Evolutionary conservation across 495 filamentous ascomycete genomes (phyloP).

Genomic region (Cenococcum geophilum): DNA sequence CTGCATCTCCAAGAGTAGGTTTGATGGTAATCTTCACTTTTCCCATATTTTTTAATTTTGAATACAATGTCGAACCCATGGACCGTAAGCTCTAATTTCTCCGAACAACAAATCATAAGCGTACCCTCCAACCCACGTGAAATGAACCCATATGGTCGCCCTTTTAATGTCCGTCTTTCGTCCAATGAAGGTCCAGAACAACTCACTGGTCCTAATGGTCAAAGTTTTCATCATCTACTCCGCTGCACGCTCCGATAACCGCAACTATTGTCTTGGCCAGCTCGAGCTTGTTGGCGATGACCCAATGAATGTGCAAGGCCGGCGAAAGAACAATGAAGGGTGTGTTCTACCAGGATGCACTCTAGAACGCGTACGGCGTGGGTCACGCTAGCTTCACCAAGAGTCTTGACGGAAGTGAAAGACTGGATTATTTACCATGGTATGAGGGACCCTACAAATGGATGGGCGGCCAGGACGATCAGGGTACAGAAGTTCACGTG

Average conservation of each 20-base stretch:
- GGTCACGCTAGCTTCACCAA: slow-evolving; percentile 47
- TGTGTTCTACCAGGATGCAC: slow-evolving; percentile 48
- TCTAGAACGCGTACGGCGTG: slow-evolving; percentile 42
- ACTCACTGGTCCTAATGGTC: slow-evolving; percentile 43
- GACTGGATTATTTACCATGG: slow-evolving; percentile 49
- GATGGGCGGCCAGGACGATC: slow-evolving; percentile 40
- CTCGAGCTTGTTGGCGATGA: slow-evolving; percentile 46
- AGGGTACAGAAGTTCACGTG: slow-evolving; percentile 40
- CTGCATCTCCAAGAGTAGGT: slow-evolving; percentile 42
- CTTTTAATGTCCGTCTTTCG: slow-evolving; percentile 40
- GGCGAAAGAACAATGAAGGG: slow-evolving; percentile 43
- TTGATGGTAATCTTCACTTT: neutral
- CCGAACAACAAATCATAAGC: slow-evolving; percentile 43
- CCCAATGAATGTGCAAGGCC: slow-evolving; percentile 46
- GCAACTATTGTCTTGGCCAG: slow-evolving; percentile 42
- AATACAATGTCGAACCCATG: slow-evolving; percentile 41
- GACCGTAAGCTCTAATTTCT: slow-evolving; percentile 42
- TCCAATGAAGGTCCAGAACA: slow-evolving; percentile 49
- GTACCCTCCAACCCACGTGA: slow-evolving; percentile 46
- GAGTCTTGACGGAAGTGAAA: slow-evolving; percentile 44
- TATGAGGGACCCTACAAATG: slow-evolving; percentile 37
- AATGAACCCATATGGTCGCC: slow-evolving; percentile 45
- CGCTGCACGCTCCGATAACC: slow-evolving; percentile 45
- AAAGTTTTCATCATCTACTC: slow-evolving; percentile 46
- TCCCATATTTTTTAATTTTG: neutral